Conservation (phyloP, 192 early-diverging fungal species). For the Martensiomyces pterosporus region DNA sequence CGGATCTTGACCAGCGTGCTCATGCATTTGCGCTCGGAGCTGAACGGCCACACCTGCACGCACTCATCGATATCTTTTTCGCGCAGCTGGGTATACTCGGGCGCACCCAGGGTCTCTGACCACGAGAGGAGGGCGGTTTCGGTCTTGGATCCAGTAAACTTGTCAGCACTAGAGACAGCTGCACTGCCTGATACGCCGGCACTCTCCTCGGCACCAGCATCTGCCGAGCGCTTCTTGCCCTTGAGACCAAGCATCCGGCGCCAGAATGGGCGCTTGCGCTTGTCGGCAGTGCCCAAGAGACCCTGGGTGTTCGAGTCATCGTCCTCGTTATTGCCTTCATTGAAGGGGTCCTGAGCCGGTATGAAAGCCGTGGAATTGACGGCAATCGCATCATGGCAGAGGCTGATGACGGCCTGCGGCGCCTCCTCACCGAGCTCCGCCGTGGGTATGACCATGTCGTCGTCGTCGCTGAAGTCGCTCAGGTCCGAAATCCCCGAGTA, state of each 20-base stretch:
- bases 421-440: constrained; percentile 49
- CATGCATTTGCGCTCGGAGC: constrained; percentile 91
- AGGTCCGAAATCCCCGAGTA: constrained; percentile 38
- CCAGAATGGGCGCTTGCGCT: constrained; percentile 16
- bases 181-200: constrained; percentile 12
- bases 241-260: constrained; percentile 15
- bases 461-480: constrained; percentile 49
- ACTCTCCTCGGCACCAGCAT: constrained; percentile 19
- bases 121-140: constrained; percentile 89
- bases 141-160: constrained; percentile 89
- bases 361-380: constrained; percentile 80
- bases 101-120: constrained; percentile 60
- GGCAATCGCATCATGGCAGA: constrained; percentile 68
- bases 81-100: constrained; percentile 62
- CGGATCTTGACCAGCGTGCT: constrained; percentile 69
- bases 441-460: constrained; percentile 50
- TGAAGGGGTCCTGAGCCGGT: constrained; percentile 14
- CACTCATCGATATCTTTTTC: constrained; percentile 53
- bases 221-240: constrained; percentile 2
- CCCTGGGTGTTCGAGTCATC: constrained; percentile 25
- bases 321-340: constrained; percentile 10
- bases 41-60: constrained; percentile 84
- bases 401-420: constrained; percentile 44
- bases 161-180: constrained; percentile 18
- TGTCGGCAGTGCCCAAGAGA: constrained; percentile 7